Base-by-base conservation (phyloP, 1,284 basidiomycete species). In the Dichomitus squalens region DNA sequence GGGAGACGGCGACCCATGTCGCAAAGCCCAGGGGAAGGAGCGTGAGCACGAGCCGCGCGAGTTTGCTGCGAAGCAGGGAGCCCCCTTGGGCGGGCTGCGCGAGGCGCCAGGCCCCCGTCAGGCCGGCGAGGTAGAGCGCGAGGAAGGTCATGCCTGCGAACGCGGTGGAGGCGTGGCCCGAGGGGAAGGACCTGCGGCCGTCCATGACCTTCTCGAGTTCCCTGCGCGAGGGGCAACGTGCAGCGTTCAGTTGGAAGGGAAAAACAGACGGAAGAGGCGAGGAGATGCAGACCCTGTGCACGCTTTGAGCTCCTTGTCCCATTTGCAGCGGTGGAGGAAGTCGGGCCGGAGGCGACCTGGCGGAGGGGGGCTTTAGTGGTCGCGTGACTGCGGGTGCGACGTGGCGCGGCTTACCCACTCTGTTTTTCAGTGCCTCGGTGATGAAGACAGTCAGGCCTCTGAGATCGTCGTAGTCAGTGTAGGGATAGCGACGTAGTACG, bases 261-360 rank as follows among this genome's bases (percentile, higher is more conserved):
- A 27, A 35, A 4, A 12, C 20, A 43, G 11, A 21, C 14, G 20
- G 34, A 9, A 35, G 18, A 8, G 39, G 20, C 6, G 9, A 7
- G 23, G 3, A 7, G 11, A 53, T 12, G 18, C 35, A 27, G 64
- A 85, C 83, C 86, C 88, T 18, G 82, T 80, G 67, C 88, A 90
- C 35, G 71, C 71, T 55, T 77, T 66, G 0, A 75, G 52, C 1
- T 71, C 66, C 7, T 75, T 72, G 53, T 84, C 79, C 83, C 85
- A 90, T 63, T 80, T 76, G 64, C 87, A 89, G 27, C 87, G 78
- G 11, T 78, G 75, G 40, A 90, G 76, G 64, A 90, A 90, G 67
- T 90, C 88, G 0, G 88, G 88, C 12, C 88, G 77, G 14, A 90
- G 72, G 16, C 87, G 76, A 41, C 87, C 86, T 87, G 54, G 7